Percentiles rank a stretch among this genome's conserved stretches.
Conservation (phyloP, 2,329 filamentous ascomycete genomes). For the Botrytis galanthina region DNA sequence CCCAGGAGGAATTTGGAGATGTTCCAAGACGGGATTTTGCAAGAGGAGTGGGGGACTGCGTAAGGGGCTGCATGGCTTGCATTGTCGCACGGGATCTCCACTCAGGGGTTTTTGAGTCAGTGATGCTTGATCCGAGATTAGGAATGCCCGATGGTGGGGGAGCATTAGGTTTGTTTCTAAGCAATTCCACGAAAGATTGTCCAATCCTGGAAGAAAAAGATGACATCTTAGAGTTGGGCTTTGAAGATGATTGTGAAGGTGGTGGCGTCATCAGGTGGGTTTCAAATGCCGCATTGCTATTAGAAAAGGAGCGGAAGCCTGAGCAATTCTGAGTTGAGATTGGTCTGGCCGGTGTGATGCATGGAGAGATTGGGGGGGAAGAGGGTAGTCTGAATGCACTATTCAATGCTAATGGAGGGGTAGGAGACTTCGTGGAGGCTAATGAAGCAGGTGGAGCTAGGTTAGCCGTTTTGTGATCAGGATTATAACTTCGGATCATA, state of each 20-base stretch:
- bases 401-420: not conserved
- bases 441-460: not conserved
- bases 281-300: not conserved
- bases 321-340: not conserved
- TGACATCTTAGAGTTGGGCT: not conserved
- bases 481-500: conserved; percentile 14
- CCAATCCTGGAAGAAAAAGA: conserved; percentile 1
- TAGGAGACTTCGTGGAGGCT: not conserved
- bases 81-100: not conserved
- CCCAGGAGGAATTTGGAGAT: not conserved
- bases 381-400: not conserved
- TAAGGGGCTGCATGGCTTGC: conserved; percentile 1
- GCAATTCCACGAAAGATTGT: conserved; percentile 7
- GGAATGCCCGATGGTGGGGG: not conserved
- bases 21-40: not conserved
- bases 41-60: not conserved
- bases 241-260: not conserved
- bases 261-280: conserved; percentile 1
- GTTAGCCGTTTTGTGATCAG: not conserved
- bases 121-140: conserved; percentile 14
- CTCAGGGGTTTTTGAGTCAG: conserved; percentile 2
- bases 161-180: not conserved
- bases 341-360: not conserved
- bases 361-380: conserved; percentile 6
- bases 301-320: not conserved